Evolutionary conservation across 2,329 filamentous ascomycete genomes (phyloP).

Genomic region (Lasiodiplodia gonubiensis): DNA sequence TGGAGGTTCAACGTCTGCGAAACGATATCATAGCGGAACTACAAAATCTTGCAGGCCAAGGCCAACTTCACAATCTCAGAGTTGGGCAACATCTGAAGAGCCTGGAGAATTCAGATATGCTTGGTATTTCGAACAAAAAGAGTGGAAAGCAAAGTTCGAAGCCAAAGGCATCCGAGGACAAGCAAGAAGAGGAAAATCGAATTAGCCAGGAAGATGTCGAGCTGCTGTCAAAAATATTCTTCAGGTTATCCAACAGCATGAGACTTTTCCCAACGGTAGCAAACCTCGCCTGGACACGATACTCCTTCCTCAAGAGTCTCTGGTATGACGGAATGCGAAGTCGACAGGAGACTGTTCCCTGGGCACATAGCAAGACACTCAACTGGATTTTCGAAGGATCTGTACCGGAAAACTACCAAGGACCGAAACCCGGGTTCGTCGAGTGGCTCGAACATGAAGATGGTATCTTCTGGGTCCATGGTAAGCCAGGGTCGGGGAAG

Average conservation of each 20-base stretch:
- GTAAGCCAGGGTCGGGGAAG: neutral
- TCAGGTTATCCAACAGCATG: neutral
- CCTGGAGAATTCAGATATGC: no score
- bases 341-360: neutral
- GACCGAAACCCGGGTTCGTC: neutral
- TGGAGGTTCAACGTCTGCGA: no score
- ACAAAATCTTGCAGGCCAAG: no score
- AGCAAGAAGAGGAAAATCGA: fast-evolving
- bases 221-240: neutral
- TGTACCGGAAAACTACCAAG: neutral
- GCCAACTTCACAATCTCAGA: no score
- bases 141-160: neutral
- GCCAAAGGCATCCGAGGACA: neutral
- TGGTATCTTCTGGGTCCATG: neutral
- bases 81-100: no score
- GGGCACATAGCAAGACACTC: neutral
- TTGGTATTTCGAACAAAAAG: no score
- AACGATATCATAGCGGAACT: no score
- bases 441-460: neutral
- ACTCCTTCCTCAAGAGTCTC: neutral
- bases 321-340: neutral
- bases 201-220: neutral
- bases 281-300: neutral
- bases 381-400: neutral
- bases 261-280: neutral